Evolutionary conservation across 176 grass and related monocot species (phyloP), one percentile per base, ranked within the genome.

Genomic region (Calamus simplicifolius): DNA sequence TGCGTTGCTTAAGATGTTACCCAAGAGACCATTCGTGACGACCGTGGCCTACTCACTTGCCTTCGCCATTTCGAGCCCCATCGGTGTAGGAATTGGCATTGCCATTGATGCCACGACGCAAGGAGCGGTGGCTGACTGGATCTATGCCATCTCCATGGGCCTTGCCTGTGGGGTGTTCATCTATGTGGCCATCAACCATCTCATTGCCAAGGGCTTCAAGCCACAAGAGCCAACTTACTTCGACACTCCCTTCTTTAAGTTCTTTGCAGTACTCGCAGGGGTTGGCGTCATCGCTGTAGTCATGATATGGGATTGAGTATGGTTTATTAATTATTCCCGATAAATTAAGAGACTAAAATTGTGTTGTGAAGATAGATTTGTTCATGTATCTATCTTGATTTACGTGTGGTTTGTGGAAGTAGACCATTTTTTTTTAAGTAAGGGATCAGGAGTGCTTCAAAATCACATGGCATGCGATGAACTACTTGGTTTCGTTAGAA

Each of bases 181-280:
- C 48, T 89, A 89, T 21, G 82, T 95, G 5, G 80, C 85, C 14
- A 65, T 87, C 48, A 95, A 95, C 68, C 86, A 95, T 73, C 79
- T 95, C 25, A 87, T 89, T 48, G 77, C 74, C 58, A 87, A 87
- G 71, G 90, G 86, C 0, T 95, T 84, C 67, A 88, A 61, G 3
- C 68, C 82, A 0, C 68, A 79, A 3, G 18, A 59, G 6, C 74
- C 82, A 25, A 81, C 10, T 66, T 59, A 58, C 69, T 72, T 71
- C 5, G 90, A 95, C 75, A 73, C 26, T 4, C 80, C 82, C 12
- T 49, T 73, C 16, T 79, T 81, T 59, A 95, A 64, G 68, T 90
- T 90, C 74, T 57, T 80, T 16, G 82, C 79, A 3, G 79, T 81
- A 12, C 70, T 89, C 16, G 13, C 67, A 4, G 80, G 86, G 16